phyloP scores from a whole-genome alignment of 2,329 filamentous ascomycete genomes.

The Ceratocystis variospora region DNA sequence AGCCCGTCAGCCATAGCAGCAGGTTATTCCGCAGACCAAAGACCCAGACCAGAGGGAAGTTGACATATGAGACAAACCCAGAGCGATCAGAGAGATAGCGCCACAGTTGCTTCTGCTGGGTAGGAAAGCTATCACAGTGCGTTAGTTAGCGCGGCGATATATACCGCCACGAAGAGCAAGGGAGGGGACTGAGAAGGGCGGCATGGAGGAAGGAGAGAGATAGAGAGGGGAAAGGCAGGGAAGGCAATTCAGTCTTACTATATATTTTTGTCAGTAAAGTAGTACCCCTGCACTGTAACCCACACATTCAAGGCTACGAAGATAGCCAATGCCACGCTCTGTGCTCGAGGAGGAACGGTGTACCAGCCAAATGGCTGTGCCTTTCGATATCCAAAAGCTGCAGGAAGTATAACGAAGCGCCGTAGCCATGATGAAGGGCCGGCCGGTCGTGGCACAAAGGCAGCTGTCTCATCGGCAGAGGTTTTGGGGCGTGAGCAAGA shows the following conservation, averaged over 20 bases:
- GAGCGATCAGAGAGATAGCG: slow-evolving; percentile 51
- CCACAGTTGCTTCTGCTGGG: slow-evolving; percentile 27
- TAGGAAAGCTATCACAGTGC: slow-evolving; percentile 26
- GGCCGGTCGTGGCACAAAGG: slow-evolving; percentile 7
- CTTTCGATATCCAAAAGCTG: slow-evolving; percentile 32
- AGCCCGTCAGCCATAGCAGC: slow-evolving; percentile 52
- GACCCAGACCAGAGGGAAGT: slow-evolving; percentile 51
- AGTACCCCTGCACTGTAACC: slow-evolving; percentile 29
- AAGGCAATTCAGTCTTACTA: slow-evolving; percentile 25
- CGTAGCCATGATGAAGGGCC: slow-evolving; percentile 25
- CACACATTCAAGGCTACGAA: slow-evolving; percentile 31
- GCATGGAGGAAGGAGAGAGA: background rate
- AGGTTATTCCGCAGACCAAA: slow-evolving; percentile 55
- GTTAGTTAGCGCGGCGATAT: background rate
- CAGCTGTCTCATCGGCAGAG: background rate
- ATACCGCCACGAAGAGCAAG: background rate
- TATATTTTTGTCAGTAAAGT: slow-evolving; percentile 28
- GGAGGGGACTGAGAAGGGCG: background rate
- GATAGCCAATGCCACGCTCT: slow-evolving; percentile 29
- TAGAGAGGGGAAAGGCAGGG: background rate
- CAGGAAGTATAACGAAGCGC: slow-evolving; percentile 28
- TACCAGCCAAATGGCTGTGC: slow-evolving; percentile 34
- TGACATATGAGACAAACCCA: slow-evolving; percentile 49
- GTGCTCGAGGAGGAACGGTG: slow-evolving; percentile 33
- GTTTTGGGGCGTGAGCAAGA: background rate